phyloP scores from a whole-genome alignment of 139 green algal genomes.

The Desmodesmus armatus region DNA sequence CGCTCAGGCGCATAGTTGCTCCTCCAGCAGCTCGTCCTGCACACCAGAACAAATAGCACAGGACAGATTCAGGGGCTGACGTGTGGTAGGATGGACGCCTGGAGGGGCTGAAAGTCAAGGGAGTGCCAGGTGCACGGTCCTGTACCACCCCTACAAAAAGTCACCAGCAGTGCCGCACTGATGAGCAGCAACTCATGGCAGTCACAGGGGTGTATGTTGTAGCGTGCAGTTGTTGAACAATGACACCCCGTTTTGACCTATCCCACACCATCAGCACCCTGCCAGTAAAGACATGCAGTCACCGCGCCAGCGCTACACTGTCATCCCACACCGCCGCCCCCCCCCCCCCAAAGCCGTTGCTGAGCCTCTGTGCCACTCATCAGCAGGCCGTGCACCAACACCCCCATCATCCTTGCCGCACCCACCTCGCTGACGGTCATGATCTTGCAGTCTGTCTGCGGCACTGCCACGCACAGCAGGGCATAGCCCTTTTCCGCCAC shows the following conservation, averaged over 20 bases:
- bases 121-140: too few species aligned
- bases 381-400: neutral
- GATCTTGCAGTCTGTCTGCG: slow-evolving; percentile 76
- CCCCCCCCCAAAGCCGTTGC: neutral
- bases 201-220: neutral
- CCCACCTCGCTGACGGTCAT: slow-evolving; percentile 76
- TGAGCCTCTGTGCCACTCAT: neutral
- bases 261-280: neutral
- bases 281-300: neutral
- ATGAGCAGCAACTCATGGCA: too few species aligned
- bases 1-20: slow-evolving; percentile 32
- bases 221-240: neutral
- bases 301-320: too few species aligned
- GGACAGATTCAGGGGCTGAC: too few species aligned
- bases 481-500: slow-evolving; percentile 86
- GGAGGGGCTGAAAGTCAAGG: too few species aligned
- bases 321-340: neutral
- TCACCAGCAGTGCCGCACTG: too few species aligned
- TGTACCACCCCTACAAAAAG: too few species aligned
- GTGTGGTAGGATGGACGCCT: too few species aligned
- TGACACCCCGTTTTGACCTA: neutral
- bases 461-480: slow-evolving; percentile 85
- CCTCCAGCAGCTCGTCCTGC: slow-evolving; percentile 45
- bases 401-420: too few species aligned
- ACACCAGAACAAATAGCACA: neutral